A percentile compares a stretch with the other conserved stretches of the same genome.
These are phyloP conservation scores for Colletotrichum sp. DNA, from an alignment of 2,329 filamentous ascomycete species.

Conservation along the genomic window DNA sequence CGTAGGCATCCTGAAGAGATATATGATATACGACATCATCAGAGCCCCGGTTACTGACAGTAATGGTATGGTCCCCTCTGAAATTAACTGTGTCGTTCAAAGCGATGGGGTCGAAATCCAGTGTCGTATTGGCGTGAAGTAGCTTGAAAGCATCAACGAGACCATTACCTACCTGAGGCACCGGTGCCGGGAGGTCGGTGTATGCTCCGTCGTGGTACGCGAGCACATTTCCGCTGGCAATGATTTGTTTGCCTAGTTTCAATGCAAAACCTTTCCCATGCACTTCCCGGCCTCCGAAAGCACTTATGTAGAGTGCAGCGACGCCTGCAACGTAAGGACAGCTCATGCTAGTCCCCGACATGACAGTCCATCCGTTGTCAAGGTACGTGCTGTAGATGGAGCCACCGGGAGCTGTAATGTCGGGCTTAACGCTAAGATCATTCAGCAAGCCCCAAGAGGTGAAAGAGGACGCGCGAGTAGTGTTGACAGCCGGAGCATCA, in stretches of 20 bases:
- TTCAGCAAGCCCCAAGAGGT: constrained; percentile 49
- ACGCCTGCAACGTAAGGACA: constrained; percentile 50
- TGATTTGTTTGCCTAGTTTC: constrained; percentile 32
- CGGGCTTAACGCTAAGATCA: constrained; percentile 48
- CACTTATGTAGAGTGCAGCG: constrained; percentile 39
- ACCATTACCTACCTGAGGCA: constrained; percentile 45
- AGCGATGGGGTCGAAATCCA: constrained; percentile 43
- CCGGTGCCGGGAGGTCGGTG: constrained; percentile 30
- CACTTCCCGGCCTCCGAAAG: constrained; percentile 32
- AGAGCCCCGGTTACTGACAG: constrained; percentile 42
- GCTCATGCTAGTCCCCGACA: constrained; percentile 56
- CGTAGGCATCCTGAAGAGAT: constrained; percentile 33
- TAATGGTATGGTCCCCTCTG: constrained; percentile 26
- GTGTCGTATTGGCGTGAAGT: constrained; percentile 38
- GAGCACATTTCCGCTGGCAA: constrained; percentile 33
- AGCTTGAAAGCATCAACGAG: constrained; percentile 47
- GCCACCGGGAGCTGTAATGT: constrained; percentile 47
- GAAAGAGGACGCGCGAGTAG: constrained; percentile 28
- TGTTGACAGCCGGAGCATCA: constrained; percentile 11
- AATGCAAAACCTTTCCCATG: constrained; percentile 35
- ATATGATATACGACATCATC: constrained; percentile 36
- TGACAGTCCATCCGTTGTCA: constrained; percentile 38
- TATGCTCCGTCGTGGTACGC: constrained; percentile 29
- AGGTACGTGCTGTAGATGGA: constrained; percentile 47
- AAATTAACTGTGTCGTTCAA: constrained; percentile 51